Percentiles rank a stretch among this genome's conserved stretches.
These are phyloP conservation scores for Gossypioides kirkii DNA, from an alignment of 345 rosid species.

Conservation along the genomic window DNA sequence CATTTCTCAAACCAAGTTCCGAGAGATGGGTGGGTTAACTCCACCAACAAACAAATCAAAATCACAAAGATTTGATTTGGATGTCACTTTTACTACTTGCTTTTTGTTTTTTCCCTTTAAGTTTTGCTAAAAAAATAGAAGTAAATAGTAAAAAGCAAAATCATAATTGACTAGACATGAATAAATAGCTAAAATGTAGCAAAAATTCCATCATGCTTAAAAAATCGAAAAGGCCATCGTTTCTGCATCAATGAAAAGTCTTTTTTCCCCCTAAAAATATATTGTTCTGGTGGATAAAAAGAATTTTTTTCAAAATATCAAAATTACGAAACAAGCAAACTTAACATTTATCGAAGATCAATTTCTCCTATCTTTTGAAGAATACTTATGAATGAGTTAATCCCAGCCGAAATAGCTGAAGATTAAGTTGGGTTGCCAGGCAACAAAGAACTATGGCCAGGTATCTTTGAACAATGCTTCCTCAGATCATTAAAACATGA, in stretches of 20 bases:
- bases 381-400: background rate
- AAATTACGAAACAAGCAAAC: background rate
- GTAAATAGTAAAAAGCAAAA: background rate
- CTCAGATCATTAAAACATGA: background rate
- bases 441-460: background rate
- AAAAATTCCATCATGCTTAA: background rate
- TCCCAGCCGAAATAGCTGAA: background rate
- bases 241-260: background rate
- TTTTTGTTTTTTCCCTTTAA: background rate
- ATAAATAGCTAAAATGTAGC: background rate
- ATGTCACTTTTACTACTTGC: background rate
- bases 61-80: background rate
- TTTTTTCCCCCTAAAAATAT: background rate
- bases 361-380: background rate
- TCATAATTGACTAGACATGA: background rate
- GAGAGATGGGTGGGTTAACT: background rate
- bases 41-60: slow-evolving; percentile 5
- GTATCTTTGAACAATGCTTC: background rate
- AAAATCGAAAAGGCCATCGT: background rate
- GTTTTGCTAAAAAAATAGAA: background rate
- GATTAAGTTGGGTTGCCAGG: background rate
- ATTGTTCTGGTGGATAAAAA: background rate
- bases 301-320: background rate
- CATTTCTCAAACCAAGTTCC: background rate
- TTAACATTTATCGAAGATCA: background rate